A percentile compares a stretch with the other conserved stretches of the same genome.
Evolutionary conservation across 2,329 filamentous ascomycete genomes (phyloP).

Genomic region (Verticillium tricorpus): DNA sequence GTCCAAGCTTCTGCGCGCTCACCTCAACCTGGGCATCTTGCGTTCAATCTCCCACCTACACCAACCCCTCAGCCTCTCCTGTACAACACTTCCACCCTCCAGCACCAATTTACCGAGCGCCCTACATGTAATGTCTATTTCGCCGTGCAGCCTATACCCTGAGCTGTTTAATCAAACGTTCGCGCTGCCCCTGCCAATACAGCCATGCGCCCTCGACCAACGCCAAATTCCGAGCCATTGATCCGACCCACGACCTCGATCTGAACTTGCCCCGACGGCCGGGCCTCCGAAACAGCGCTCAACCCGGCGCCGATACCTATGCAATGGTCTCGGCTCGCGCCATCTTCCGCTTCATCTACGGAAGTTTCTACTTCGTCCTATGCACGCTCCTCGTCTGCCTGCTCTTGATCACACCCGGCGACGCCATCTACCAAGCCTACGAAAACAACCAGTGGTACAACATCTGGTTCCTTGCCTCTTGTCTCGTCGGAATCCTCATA

Average conservation of each 20-base stretch:
- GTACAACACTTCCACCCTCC: background rate
- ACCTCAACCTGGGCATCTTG: background rate
- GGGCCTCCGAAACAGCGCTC: background rate
- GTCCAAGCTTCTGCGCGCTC: background rate
- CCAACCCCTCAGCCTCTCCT: background rate
- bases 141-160: background rate
- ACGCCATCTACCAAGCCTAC: slow-evolving; percentile 75
- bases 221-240: slow-evolving; percentile 17
- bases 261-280: slow-evolving; percentile 7
- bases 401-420: slow-evolving; percentile 74
- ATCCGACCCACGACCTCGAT: slow-evolving; percentile 8
- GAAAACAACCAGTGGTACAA: slow-evolving; percentile 66
- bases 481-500: slow-evolving; percentile 68
- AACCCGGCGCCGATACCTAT: slow-evolving; percentile 11
- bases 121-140: background rate
- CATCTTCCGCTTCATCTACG: slow-evolving; percentile 78
- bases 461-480: slow-evolving; percentile 73
- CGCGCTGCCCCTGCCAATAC: background rate
- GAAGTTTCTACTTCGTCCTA: slow-evolving; percentile 70
- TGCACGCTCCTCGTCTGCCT: slow-evolving; percentile 69
- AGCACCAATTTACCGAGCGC: background rate
- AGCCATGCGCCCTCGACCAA: slow-evolving; percentile 15
- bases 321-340: slow-evolving; percentile 41
- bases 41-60: background rate
- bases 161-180: background rate